Evolutionary conservation across 768 basidiomycete genomes (phyloP).

Genomic region (Hemileccinum impolitum): DNA sequence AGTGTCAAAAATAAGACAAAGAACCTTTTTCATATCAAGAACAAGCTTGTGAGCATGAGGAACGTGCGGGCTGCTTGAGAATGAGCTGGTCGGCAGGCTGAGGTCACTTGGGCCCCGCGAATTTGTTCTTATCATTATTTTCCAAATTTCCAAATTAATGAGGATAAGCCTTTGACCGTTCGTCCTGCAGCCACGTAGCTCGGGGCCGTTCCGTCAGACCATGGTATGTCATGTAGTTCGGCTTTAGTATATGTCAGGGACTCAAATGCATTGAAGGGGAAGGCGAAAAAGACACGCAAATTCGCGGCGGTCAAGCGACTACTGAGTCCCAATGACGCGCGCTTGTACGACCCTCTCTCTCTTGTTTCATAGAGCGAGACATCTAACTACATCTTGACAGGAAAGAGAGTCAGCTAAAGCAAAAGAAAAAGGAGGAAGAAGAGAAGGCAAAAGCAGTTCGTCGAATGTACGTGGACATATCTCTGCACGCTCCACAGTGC

Average conservation of each 20-base stretch:
- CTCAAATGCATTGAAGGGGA: slow-evolving; percentile 51
- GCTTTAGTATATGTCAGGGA: neutral
- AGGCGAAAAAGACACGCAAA: slow-evolving; percentile 91
- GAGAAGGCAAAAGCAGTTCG: slow-evolving; percentile 75
- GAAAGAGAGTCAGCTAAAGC: slow-evolving; percentile 91
- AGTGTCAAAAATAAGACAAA: too few species aligned
- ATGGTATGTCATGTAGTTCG: slow-evolving; percentile 17
- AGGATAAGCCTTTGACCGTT: neutral
- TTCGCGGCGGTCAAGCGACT: slow-evolving; percentile 93
- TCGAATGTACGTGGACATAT: slow-evolving; percentile 59
- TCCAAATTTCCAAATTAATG: neutral
- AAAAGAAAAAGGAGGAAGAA: slow-evolving; percentile 79
- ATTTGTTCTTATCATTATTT: neutral
- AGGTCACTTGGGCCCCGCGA: too few species aligned
- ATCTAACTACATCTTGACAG: slow-evolving; percentile 40
- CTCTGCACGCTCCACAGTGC: neutral
- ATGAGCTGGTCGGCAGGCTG: too few species aligned
- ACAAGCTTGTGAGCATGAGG: too few species aligned
- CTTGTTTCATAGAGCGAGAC: neutral
- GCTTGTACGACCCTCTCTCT: slow-evolving; percentile 59
- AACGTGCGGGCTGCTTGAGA: too few species aligned
- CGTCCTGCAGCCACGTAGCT: too few species aligned
- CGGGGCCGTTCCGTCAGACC: neutral
- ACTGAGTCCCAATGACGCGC: slow-evolving; percentile 89
- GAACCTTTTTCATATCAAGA: too few species aligned